Percentiles rank a stretch among this genome's conserved stretches.
These are phyloP conservation scores for Isabelozyma rhagii DNA, from an alignment of 805 yeast species.

Conservation along the genomic window DNA sequence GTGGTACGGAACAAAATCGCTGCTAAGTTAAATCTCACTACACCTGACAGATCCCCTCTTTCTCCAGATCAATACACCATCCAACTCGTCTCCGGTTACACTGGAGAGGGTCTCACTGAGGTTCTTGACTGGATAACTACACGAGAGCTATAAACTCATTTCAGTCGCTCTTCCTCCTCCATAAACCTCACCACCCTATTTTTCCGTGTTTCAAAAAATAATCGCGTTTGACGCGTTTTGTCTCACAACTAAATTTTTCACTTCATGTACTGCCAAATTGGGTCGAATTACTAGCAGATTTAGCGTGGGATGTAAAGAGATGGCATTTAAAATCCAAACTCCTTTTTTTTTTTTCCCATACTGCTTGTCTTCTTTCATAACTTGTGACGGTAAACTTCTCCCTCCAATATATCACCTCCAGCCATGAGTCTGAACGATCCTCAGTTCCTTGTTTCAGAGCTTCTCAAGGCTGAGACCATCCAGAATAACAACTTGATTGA, in stretches of 20 bases:
- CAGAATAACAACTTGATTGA: slow-evolving; percentile 35
- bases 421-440: background rate
- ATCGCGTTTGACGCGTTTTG: background rate
- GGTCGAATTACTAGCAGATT: background rate
- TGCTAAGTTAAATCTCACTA: too few relatives aligned
- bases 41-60: background rate
- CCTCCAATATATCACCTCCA: background rate
- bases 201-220: background rate
- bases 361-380: background rate
- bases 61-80: slow-evolving; percentile 24
- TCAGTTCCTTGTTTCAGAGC: background rate
- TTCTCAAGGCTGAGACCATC: slow-evolving; percentile 17
- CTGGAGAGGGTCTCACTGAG: slow-evolving; percentile 26
- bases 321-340: background rate
- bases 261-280: background rate
- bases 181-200: too few relatives aligned
- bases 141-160: slow-evolving; percentile 9
- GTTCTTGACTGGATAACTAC: slow-evolving; percentile 26
- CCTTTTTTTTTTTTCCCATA: background rate
- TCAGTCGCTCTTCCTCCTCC: background rate
- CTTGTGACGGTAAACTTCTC: too few relatives aligned
- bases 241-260: background rate
- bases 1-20: slow-evolving; percentile 5
- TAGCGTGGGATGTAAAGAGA: background rate
- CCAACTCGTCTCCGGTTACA: slow-evolving; percentile 30